These are phyloP conservation scores for Adansonia digitata DNA, from an alignment of 345 rosid species.

Conservation along the genomic window DNA sequence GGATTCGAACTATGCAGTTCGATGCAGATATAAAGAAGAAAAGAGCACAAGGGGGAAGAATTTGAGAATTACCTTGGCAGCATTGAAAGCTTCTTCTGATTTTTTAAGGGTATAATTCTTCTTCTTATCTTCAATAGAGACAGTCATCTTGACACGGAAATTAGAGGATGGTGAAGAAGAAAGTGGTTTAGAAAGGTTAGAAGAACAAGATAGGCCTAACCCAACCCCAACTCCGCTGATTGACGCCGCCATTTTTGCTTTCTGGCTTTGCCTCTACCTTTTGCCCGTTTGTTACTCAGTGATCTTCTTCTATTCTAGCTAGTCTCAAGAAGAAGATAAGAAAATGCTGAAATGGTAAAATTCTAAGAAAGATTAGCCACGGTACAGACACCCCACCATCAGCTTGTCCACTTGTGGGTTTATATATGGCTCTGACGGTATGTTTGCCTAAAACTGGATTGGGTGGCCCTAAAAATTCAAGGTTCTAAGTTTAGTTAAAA, in stretches of 20 bases:
- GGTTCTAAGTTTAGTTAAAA: no score
- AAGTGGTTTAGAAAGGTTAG: conserved; percentile 24
- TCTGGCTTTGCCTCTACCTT: neutral
- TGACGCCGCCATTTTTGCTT: conserved; percentile 37
- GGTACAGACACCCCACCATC: no score
- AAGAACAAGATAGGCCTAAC: conserved; percentile 42
- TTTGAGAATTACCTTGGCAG: conserved; percentile 56
- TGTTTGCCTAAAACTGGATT: neutral
- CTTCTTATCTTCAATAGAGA: conserved; percentile 63
- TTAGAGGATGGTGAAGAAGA: conserved; percentile 32
- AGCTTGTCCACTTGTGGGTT: neutral
- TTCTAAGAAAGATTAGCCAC: neutral
- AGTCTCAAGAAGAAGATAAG: conserved; percentile 16
- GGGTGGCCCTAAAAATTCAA: no score
- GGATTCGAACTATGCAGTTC: neutral
- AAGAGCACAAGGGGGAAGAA: neutral
- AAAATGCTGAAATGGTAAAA: neutral
- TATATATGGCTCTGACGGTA: neutral
- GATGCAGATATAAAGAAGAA: neutral
- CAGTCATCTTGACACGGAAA: conserved; percentile 46
- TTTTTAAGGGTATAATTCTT: conserved; percentile 61
- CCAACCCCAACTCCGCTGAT: conserved; percentile 46
- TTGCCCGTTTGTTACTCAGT: neutral
- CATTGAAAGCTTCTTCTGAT: conserved; percentile 81
- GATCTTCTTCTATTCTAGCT: neutral